Base-by-base conservation (phyloP, 2,329 filamentous ascomycete species). In the Didymella sp. region DNA sequence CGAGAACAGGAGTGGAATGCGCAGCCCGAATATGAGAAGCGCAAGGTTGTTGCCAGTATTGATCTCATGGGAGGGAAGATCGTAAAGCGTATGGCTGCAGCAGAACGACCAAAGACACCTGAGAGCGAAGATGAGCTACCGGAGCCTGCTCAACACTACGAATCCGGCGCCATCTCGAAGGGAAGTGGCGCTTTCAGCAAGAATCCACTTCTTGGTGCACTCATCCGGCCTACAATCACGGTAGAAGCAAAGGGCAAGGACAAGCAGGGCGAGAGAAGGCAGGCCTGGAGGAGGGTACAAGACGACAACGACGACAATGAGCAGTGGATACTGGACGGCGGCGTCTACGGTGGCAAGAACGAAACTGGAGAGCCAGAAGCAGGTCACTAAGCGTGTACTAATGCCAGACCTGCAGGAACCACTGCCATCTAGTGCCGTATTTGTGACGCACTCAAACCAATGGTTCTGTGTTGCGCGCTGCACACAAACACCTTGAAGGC, bases 1-100 rank as follows among this genome's bases (percentile, higher is more conserved):
- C 81, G 91, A 5, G 91, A 96, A 76, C 88, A 95, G 82, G 91
- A 96, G 69, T 96, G 92, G 87, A 90, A 89, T 64, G 88, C 89
- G 4, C 81, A 85, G 48, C 92, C 92, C 0, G 93, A 96, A 60
- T 96, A 92, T 76, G 93, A 97, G 79, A 96, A 94, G 82, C 84
- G 91, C 56, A 86, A 85, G 66, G 88, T 95, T 58, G 89, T 97
- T 1, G 85, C 96, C 63, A 94, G 90, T 70, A 90, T 96, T 59
- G 92, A 96, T 72, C 79, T 96, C 0, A 87, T 88, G 8, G 89
- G 88, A 0, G 88, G 89, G 17, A 92, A 89, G 67, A 86, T 96
- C 2, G 87, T 95, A 4, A 86, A 85, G 58, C 85, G 85, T 65
- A 91, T 91, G 84, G 85, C 84, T 15, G 75, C 78, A 27, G 72